Percentiles rank a stretch among this genome's conserved stretches.
Evolutionary conservation across 306 rosid genomes (phyloP).

Genomic region (Quercus mongolica): DNA sequence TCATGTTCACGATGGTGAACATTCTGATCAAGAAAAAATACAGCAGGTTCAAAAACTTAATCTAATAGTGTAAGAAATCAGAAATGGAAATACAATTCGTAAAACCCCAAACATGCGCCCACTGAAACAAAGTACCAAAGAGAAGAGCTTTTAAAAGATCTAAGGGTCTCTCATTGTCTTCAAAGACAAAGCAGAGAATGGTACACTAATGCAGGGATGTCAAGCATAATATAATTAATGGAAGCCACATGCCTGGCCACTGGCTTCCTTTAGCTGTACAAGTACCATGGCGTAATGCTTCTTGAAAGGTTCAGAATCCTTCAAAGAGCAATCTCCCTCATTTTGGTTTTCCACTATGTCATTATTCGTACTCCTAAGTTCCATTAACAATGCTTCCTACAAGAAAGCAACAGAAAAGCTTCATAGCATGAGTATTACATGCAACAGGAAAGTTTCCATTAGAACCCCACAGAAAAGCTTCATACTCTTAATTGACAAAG

Average conservation of each 20-base stretch:
- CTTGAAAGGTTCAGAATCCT: conserved; percentile 57
- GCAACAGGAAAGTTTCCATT: neutral
- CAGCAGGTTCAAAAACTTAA: too few species aligned
- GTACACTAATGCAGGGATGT: neutral
- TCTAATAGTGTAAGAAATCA: too few species aligned
- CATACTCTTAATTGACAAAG: neutral
- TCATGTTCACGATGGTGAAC: too few species aligned
- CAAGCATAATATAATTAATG: conserved; percentile 32
- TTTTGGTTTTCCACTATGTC: conserved; percentile 54
- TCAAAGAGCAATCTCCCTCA: conserved; percentile 47
- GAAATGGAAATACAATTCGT: too few species aligned
- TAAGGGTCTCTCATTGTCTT: too few species aligned
- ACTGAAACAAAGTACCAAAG: neutral
- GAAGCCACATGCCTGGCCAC: conserved; percentile 99
- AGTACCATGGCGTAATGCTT: conserved; percentile 88
- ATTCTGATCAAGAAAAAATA: too few species aligned
- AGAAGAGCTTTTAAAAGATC: neutral
- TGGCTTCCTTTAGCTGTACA: conserved; percentile 96
- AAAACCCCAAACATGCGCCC: too few species aligned
- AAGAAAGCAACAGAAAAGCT: conserved; percentile 14
- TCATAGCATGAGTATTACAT: neutral
- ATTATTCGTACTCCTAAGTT: conserved; percentile 54
- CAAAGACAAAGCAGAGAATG: conserved; percentile 3
- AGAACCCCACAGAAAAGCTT: neutral
- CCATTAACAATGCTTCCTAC: conserved; percentile 60